Conservation (phyloP, 2,329 filamentous ascomycete species). For the Penicillium thymicola region DNA sequence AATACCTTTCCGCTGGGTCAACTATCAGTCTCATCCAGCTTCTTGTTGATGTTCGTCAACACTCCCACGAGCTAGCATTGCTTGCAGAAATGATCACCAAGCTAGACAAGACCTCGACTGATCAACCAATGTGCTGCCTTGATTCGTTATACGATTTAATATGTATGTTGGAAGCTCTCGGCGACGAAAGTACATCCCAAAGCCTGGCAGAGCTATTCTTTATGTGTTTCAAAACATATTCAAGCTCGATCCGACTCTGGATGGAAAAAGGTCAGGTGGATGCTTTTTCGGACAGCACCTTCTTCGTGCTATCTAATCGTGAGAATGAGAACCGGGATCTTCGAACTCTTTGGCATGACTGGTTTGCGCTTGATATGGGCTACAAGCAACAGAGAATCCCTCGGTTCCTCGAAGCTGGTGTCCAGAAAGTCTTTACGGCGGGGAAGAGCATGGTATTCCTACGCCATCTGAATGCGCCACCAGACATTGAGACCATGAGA, state of each 20-base stretch:
- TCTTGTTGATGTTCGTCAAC: slow-evolving; percentile 54
- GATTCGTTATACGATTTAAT: slow-evolving; percentile 73
- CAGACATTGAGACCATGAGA: slow-evolving; percentile 30
- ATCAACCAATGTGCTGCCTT: slow-evolving; percentile 67
- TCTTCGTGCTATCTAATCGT: slow-evolving; percentile 67
- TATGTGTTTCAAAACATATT: slow-evolving; percentile 76
- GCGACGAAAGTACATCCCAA: slow-evolving; percentile 59
- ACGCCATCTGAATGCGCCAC: slow-evolving; percentile 59
- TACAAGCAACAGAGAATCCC: slow-evolving; percentile 64
- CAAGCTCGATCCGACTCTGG: slow-evolving; percentile 76
- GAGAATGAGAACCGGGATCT: slow-evolving; percentile 55
- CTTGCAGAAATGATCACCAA: slow-evolving; percentile 62
- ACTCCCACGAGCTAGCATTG: slow-evolving; percentile 55
- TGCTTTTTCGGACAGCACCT: slow-evolving; percentile 62
- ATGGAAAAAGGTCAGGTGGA: slow-evolving; percentile 74
- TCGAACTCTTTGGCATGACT: slow-evolving; percentile 70
- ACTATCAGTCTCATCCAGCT: slow-evolving; percentile 67
- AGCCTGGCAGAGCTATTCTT: slow-evolving; percentile 70
- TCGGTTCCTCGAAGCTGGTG: slow-evolving; percentile 67
- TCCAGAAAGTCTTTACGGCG: slow-evolving; percentile 73
- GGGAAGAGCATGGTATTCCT: slow-evolving; percentile 87
- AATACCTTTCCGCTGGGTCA: slow-evolving; percentile 53
- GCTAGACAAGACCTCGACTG: slow-evolving; percentile 45
- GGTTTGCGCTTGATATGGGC: slow-evolving; percentile 64
- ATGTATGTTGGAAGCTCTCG: slow-evolving; percentile 66